Evolutionary conservation across 1,139 yeast genomes (phyloP).

Genomic region (Kurtzmaniella natalensis): DNA sequence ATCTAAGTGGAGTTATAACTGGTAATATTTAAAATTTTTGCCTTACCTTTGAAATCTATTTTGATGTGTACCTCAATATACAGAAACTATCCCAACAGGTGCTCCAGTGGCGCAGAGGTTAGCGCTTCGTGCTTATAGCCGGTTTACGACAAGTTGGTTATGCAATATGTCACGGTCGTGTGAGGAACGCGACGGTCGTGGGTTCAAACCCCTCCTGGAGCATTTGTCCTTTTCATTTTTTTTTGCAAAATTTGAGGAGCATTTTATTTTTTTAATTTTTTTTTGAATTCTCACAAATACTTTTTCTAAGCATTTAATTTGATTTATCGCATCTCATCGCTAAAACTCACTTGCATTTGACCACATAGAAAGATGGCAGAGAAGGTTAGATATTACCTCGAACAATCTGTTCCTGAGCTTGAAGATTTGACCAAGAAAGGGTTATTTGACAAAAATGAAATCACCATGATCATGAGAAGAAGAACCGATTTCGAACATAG

Average conservation of each 20-base stretch:
- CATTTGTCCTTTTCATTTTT: slow-evolving; percentile 30
- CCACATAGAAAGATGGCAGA: slow-evolving; percentile 53
- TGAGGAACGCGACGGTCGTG: slow-evolving; percentile 58
- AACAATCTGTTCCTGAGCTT: slow-evolving; percentile 85
- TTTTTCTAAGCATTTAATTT: not conserved
- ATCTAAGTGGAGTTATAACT: too few relatives aligned
- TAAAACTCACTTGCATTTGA: too few relatives aligned
- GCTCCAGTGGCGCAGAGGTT: slow-evolving; percentile 56
- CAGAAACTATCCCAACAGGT: slow-evolving; percentile 14
- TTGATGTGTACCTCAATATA: too few relatives aligned
- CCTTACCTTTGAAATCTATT: too few relatives aligned
- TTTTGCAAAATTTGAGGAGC: not conserved
- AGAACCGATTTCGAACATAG: slow-evolving; percentile 96
- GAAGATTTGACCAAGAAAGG: slow-evolving; percentile 83
- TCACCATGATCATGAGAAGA: slow-evolving; percentile 82
- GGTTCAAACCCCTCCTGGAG: slow-evolving; percentile 57
- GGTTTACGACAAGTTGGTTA: slow-evolving; percentile 45
- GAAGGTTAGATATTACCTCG: slow-evolving; percentile 71
- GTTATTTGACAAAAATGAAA: slow-evolving; percentile 74
- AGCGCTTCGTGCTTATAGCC: slow-evolving; percentile 56
- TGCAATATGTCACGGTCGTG: slow-evolving; percentile 53
- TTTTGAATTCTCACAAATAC: slow-evolving; percentile 1
- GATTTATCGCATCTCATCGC: slow-evolving; percentile 2
- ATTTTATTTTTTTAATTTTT: slow-evolving; percentile 23
- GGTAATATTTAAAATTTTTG: too few relatives aligned